Evolutionary conservation across 1,139 yeast genomes (phyloP).

Genomic region (Blastobotrys elegans): DNA sequence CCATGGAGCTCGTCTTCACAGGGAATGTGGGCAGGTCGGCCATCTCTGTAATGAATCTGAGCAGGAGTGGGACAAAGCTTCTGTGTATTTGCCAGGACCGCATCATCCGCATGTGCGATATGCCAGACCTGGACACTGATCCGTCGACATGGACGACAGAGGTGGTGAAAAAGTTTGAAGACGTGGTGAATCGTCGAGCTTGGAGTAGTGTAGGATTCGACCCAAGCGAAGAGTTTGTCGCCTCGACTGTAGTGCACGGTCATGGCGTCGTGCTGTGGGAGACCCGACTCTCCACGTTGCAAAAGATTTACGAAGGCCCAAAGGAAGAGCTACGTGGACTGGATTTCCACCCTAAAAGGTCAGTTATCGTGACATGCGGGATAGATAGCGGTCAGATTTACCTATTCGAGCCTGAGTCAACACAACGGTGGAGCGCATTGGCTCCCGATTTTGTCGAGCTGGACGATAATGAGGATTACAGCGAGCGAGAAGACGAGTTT

Average conservation of each 20-base stretch:
- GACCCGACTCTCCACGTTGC: slow-evolving; percentile 77
- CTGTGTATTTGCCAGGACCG: slow-evolving; percentile 82
- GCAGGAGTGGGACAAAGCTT: slow-evolving; percentile 61
- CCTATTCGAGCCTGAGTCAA: slow-evolving; percentile 76
- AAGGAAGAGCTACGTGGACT: slow-evolving; percentile 77
- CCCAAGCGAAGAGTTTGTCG: slow-evolving; percentile 73
- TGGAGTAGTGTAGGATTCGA: slow-evolving; percentile 83
- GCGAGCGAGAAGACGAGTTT: slow-evolving; percentile 88
- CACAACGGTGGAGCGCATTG: slow-evolving; percentile 94
- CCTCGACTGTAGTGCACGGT: slow-evolving; percentile 80
- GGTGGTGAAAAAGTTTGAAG: slow-evolving; percentile 80
- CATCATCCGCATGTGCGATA: slow-evolving; percentile 62
- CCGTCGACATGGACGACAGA: slow-evolving; percentile 47
- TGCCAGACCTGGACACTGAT: slow-evolving; percentile 43
- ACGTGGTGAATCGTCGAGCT: slow-evolving; percentile 79
- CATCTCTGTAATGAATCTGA: slow-evolving; percentile 63
- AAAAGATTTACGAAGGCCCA: slow-evolving; percentile 90
- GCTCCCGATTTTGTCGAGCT: slow-evolving; percentile 97
- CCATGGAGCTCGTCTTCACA: slow-evolving; percentile 40
- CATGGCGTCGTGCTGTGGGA: slow-evolving; percentile 95
- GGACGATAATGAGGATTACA: slow-evolving; percentile 85
- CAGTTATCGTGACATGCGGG: slow-evolving; percentile 83
- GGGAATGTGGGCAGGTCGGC: slow-evolving; percentile 60
- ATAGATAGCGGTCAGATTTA: slow-evolving; percentile 79
- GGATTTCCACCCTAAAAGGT: slow-evolving; percentile 69